Evolutionary conservation across 441 rosid genomes (phyloP), one percentile per base, ranked within the genome.

Genomic region (Erodium trifolium): DNA sequence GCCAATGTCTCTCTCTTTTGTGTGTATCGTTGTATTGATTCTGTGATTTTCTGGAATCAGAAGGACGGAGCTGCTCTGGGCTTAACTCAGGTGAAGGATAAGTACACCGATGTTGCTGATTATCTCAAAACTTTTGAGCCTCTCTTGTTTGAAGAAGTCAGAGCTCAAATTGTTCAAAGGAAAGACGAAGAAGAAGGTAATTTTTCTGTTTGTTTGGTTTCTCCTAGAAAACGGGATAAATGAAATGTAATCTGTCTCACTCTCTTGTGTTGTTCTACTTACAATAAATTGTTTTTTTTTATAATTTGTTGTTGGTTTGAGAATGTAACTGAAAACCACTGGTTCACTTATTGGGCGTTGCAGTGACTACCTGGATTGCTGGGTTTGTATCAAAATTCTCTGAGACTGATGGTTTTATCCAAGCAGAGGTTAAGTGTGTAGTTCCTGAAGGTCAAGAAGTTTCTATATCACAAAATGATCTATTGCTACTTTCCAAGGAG

Each of bases 91-190:
- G 97, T 88, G 66, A 86, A 93, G 79, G 74, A 82, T 73, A 82
- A 87, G 0, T 93, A 86, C 75, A 79, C 74, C 70, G 90, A 85
- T 68, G 85, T 84, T 37, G 92, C 86, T 74, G 97, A 93, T 74
- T 91, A 93, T 71, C 81, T 89, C 31, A 82, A 84, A 31, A 88
- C 93, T 68, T 87, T 87, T 73, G 99, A 93, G 82, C 95, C 95
- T 1, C 86, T 93, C 27, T 81, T 93, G 72, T 86, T 93, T 37
- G 99, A 93, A 75, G 99, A 93, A 82, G 92, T 88, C 37, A 93
- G 90, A 78, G 88, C 99, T 80, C 96, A 89, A 64, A 87, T 93
- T 73, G 77, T 84, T 69, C 99, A 87, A 77, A 86, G 73, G 69
- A 87, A 80, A 69, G 95, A 91, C 37, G 81, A 75, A 5, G 96